Evolutionary conservation across 106 monocot species (phyloP).

Genomic region (Xerophyta viscosa): DNA sequence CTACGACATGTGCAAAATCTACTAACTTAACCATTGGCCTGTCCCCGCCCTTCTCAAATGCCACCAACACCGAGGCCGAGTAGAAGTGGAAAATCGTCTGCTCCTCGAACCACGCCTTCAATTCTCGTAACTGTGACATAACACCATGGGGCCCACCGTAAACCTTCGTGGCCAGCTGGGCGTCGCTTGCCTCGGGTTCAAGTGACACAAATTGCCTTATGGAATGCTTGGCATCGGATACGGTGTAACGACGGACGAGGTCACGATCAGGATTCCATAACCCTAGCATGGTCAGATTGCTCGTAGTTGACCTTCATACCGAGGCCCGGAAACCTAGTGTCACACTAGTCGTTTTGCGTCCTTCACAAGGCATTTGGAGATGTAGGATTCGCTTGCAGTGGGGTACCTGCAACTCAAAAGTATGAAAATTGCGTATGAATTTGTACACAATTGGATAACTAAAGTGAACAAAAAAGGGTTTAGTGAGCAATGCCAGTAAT

Average conservation of each 20-base stretch:
- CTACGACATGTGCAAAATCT: neutral
- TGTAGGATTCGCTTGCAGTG: too few species aligned
- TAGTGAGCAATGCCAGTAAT: neutral
- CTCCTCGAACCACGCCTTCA: constrained; percentile 84
- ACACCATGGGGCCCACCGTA: constrained; percentile 46
- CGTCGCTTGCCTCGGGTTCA: constrained; percentile 13
- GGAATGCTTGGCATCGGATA: constrained; percentile 7
- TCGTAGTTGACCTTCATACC: constrained; percentile 32
- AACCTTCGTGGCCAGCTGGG: constrained; percentile 20
- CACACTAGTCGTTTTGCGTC: constrained; percentile 43
- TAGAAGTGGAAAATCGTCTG: constrained; percentile 81
- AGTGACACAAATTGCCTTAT: constrained; percentile 25
- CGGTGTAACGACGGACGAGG: constrained; percentile 8
- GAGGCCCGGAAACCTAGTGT: constrained; percentile 63
- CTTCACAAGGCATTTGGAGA: constrained; percentile 26
- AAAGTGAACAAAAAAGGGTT: neutral
- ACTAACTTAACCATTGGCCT: neutral
- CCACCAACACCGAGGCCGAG: constrained; percentile 46
- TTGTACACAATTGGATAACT: neutral
- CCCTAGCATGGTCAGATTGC: neutral
- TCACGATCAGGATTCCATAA: constrained; percentile 13
- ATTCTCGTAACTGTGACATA: constrained; percentile 50
- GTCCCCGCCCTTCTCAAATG: neutral
- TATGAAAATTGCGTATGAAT: neutral
- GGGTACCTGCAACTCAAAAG: neutral